Conservation (phyloP, 352 stramenopile species). For the Globisporangium solare region DNA sequence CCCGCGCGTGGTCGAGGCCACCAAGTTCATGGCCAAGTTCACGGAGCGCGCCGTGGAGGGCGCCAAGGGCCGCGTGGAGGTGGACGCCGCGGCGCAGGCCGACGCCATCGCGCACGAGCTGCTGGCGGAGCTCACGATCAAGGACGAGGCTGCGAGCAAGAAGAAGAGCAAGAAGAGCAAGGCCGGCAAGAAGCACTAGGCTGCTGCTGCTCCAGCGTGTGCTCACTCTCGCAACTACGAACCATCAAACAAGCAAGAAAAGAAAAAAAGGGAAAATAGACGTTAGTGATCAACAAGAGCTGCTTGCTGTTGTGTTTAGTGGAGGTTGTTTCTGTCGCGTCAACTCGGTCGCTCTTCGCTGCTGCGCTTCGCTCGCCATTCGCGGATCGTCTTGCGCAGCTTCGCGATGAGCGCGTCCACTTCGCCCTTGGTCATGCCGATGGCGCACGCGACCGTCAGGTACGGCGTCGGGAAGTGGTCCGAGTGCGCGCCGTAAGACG, state of each 20-base stretch:
- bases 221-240: no score
- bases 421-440: slow-evolving; percentile 91
- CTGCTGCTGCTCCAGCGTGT: no score
- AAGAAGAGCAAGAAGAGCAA: slow-evolving; percentile 72
- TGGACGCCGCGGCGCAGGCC: slow-evolving; percentile 69
- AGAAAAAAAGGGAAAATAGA: slow-evolving; percentile 7
- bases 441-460: slow-evolving; percentile 95
- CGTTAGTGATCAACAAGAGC: slow-evolving; percentile 9
- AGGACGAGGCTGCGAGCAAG: slow-evolving; percentile 44
- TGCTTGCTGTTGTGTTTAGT: background rate
- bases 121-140: slow-evolving; percentile 73
- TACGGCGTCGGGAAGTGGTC: slow-evolving; percentile 90
- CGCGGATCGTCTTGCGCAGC: slow-evolving; percentile 89
- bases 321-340: background rate
- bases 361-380: slow-evolving; percentile 61
- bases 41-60: slow-evolving; percentile 86
- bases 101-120: slow-evolving; percentile 77
- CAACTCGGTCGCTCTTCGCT: background rate
- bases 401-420: slow-evolving; percentile 91
- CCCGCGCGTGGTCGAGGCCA: slow-evolving; percentile 70
- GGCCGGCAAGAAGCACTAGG: slow-evolving; percentile 69
- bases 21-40: slow-evolving; percentile 84
- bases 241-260: background rate
- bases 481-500: slow-evolving; percentile 91
- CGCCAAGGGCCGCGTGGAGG: slow-evolving; percentile 71